A percentile compares a stretch with the other conserved stretches of the same genome.
Conservation (phyloP, 2,329 filamentous ascomycete genomes). For the Curvularia sp. region DNA sequence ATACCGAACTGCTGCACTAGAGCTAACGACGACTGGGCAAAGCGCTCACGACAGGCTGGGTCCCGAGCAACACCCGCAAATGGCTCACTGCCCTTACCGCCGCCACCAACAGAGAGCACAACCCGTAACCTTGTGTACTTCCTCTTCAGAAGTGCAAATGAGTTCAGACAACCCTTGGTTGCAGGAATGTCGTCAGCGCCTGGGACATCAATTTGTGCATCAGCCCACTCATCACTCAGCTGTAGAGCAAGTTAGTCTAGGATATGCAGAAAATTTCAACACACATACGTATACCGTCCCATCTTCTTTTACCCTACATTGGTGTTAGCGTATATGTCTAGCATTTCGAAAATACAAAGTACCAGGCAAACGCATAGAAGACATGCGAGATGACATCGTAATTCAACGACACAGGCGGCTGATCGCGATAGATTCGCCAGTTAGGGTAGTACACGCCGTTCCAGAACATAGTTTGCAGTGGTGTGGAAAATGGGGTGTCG, state of each 20-base stretch:
- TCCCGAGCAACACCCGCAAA: constrained; percentile 72
- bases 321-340: constrained; percentile 27
- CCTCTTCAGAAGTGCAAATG: constrained; percentile 75
- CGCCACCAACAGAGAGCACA: constrained; percentile 80
- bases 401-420: constrained; percentile 76
- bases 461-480: constrained; percentile 51
- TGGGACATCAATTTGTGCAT: constrained; percentile 74
- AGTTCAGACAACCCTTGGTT: constrained; percentile 66
- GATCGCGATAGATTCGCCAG: constrained; percentile 73
- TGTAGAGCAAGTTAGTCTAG: constrained; percentile 48
- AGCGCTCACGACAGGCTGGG: constrained; percentile 68
- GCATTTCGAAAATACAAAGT: constrained; percentile 27
- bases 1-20: constrained; percentile 74
- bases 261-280: constrained; percentile 35
- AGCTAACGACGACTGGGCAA: constrained; percentile 70
- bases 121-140: constrained; percentile 74
- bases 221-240: constrained; percentile 82
- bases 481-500: constrained; percentile 39
- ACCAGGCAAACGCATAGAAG: constrained; percentile 81
- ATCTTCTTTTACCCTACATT: constrained; percentile 67
- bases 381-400: constrained; percentile 80
- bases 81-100: constrained; percentile 68
- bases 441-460: constrained; percentile 90
- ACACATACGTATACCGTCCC: constrained; percentile 75
- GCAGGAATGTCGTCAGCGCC: constrained; percentile 55